These are phyloP conservation scores for Pseudopithomyces chartarum DNA, from an alignment of 2,329 filamentous ascomycete species.

Conservation along the genomic window DNA sequence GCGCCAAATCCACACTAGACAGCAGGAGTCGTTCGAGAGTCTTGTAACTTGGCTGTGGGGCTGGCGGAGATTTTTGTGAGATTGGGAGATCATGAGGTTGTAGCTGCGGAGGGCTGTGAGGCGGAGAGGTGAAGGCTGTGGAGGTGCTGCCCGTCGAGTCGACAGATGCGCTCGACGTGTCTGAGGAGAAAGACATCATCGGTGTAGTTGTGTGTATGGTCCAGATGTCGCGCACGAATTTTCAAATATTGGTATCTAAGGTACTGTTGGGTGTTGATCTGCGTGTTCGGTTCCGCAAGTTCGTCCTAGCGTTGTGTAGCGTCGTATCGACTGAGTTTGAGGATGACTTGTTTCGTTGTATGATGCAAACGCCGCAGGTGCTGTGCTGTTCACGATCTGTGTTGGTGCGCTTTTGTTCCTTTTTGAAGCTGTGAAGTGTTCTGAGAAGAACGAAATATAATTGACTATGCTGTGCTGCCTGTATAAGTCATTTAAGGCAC, in stretches of 20 bases:
- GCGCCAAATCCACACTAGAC: constrained; percentile 4
- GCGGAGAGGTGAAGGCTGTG: not conserved
- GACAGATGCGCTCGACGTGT: not conserved
- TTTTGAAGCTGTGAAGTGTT: not conserved
- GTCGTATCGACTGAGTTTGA: not conserved
- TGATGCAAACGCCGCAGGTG: not conserved
- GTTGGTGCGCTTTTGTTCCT: not conserved
- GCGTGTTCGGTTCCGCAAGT: not conserved
- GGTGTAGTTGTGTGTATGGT: not conserved
- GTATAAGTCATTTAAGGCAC: not conserved
- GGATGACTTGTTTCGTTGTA: not conserved
- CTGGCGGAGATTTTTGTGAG: not conserved
- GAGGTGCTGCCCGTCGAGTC: not conserved
- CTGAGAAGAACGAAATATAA: not conserved
- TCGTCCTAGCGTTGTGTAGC: constrained; percentile 5
- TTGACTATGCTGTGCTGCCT: not conserved
- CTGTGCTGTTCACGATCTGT: not conserved
- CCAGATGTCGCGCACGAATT: not conserved
- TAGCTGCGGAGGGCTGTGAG: not conserved
- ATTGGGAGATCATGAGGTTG: not conserved
- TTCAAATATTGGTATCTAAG: not conserved
- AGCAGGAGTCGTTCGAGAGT: constrained; percentile 6
- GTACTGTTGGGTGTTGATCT: not conserved
- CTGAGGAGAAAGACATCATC: constrained; percentile 11
- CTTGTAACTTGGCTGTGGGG: constrained; percentile 6